Conservation (phyloP, 371 early-diverging fungal species). For the Paraphysoderma sedebokerense region DNA sequence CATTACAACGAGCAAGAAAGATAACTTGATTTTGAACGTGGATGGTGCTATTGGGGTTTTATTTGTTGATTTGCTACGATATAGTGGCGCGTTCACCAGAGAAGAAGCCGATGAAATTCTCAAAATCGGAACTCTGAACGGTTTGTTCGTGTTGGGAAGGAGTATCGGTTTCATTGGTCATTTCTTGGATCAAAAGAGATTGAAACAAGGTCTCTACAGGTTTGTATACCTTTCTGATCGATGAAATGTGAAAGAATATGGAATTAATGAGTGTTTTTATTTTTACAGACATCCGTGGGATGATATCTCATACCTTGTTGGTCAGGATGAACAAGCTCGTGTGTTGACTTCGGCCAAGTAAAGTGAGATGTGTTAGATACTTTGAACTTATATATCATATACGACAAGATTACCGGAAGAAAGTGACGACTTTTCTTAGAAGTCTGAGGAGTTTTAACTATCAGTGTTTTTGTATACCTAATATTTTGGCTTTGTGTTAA, state of each 20-base stretch:
- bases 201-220: slow-evolving; percentile 92
- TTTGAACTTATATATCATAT: too few species aligned
- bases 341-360: neutral
- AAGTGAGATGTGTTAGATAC: too few species aligned
- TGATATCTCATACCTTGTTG: slow-evolving; percentile 74
- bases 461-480: too few species aligned
- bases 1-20: slow-evolving; percentile 94
- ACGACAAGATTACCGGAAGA: too few species aligned
- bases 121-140: slow-evolving; percentile 90
- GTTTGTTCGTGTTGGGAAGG: slow-evolving; percentile 89
- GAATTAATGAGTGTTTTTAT: neutral
- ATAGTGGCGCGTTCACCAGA: slow-evolving; percentile 77
- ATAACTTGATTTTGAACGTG: slow-evolving; percentile 92
- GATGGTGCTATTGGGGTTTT: slow-evolving; percentile 92
- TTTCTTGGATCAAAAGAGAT: slow-evolving; percentile 89
- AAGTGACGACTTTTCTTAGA: too few species aligned
- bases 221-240: neutral
- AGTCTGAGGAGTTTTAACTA: too few species aligned
- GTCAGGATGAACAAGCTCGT: neutral
- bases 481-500: too few species aligned
- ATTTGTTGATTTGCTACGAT: slow-evolving; percentile 85
- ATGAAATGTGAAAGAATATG: neutral
- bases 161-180: slow-evolving; percentile 93
- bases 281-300: slow-evolving; percentile 98
- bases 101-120: slow-evolving; percentile 95